phyloP scores from a whole-genome alignment of 768 basidiomycete species.

The Chalciporus pseudorubinellus region DNA sequence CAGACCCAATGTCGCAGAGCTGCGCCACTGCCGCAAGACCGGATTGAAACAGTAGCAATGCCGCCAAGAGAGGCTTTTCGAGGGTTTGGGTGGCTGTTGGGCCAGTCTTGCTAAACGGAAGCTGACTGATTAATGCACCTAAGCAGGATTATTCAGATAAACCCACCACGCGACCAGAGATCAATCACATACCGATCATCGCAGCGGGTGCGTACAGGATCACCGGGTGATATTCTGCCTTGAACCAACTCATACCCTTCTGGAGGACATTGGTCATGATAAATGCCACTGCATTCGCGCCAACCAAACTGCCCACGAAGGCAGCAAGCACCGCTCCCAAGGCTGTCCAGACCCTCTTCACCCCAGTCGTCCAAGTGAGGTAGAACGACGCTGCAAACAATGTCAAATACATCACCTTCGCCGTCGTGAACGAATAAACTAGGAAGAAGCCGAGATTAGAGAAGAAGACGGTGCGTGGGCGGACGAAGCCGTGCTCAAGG shows the following conservation, averaged over 20 bases:
- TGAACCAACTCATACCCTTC: slow-evolving; percentile 85
- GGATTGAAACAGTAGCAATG: slow-evolving; percentile 60
- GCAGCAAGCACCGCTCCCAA: slow-evolving; percentile 51
- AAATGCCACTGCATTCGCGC: slow-evolving; percentile 69
- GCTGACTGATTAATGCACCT: slow-evolving; percentile 67
- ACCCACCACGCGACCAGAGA: neutral
- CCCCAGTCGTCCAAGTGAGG: slow-evolving; percentile 37
- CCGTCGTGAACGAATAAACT: slow-evolving; percentile 72
- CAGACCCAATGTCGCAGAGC: slow-evolving; percentile 67
- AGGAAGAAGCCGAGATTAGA: slow-evolving; percentile 65
- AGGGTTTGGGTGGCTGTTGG: slow-evolving; percentile 28
- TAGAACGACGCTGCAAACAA: slow-evolving; percentile 47
- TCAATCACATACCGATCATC: slow-evolving; percentile 54
- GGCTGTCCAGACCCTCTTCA: slow-evolving; percentile 35
- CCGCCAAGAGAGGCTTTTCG: slow-evolving; percentile 63
- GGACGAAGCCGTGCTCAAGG: slow-evolving; percentile 47
- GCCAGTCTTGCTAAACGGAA: slow-evolving; percentile 39
- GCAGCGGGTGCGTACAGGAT: slow-evolving; percentile 74
- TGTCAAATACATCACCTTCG: slow-evolving; percentile 57
- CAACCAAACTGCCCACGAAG: slow-evolving; percentile 54
- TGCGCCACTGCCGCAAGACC: slow-evolving; percentile 59
- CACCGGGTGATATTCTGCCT: slow-evolving; percentile 60
- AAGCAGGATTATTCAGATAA: slow-evolving; percentile 1
- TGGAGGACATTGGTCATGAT: slow-evolving; percentile 61
- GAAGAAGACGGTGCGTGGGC: slow-evolving; percentile 76